These are phyloP conservation scores for Acer negundo DNA, from an alignment of 345 rosid genomes.

Conservation along the genomic window DNA sequence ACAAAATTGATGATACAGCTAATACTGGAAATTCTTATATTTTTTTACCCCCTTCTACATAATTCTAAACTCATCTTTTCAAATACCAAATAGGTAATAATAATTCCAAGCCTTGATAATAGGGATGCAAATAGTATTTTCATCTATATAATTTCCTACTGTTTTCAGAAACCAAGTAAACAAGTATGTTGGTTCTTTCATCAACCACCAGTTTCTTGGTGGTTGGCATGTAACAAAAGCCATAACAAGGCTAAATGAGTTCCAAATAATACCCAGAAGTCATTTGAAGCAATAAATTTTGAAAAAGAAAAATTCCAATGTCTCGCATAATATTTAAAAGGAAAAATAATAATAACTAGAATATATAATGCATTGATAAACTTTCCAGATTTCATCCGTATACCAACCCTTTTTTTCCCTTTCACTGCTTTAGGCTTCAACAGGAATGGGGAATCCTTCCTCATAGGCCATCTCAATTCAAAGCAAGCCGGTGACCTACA, in stretches of 20 bases:
- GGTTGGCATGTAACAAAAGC: background rate
- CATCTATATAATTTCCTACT: background rate
- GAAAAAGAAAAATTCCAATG: background rate
- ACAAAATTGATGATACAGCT: background rate
- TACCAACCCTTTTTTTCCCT: slow-evolving; percentile 80
- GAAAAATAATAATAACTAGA: background rate
- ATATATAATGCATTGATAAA: background rate
- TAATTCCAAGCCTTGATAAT: background rate
- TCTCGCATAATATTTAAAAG: background rate
- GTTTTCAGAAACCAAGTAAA: background rate
- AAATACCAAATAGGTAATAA: background rate
- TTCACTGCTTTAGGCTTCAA: slow-evolving; percentile 39
- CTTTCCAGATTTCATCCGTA: slow-evolving; percentile 12
- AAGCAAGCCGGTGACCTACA: slow-evolving; percentile 93
- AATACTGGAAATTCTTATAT: background rate
- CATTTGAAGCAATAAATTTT: background rate
- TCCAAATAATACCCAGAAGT: background rate
- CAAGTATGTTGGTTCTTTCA: background rate
- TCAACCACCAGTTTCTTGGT: background rate
- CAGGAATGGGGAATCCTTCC: slow-evolving; percentile 54
- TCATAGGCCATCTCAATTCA: slow-evolving; percentile 86
- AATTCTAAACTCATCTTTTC: background rate
- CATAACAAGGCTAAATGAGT: background rate
- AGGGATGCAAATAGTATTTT: background rate
- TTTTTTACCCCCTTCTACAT: background rate